Percentiles rank a stretch among this genome's conserved stretches.
These are phyloP conservation scores for Cercophora samala DNA, from an alignment of 495 filamentous ascomycete species.

Conservation along the genomic window DNA sequence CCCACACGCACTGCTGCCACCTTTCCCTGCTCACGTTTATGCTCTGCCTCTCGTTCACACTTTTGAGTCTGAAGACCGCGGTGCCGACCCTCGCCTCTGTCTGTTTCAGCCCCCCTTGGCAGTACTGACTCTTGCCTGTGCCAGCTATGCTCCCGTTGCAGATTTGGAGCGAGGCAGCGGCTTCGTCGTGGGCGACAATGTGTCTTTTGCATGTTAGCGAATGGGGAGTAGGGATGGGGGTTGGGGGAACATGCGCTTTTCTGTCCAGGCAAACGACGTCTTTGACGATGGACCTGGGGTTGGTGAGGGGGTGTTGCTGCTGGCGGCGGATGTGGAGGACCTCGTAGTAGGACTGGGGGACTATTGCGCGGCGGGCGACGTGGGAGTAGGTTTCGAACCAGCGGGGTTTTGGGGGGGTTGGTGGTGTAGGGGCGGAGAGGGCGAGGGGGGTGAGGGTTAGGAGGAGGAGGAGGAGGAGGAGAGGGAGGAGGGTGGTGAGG, in stretches of 20 bases:
- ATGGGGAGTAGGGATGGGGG: neutral
- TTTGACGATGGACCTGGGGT: slow-evolving; percentile 33
- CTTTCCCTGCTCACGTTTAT: slow-evolving; percentile 50
- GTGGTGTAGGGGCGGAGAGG: slow-evolving; percentile 19
- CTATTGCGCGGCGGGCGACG: slow-evolving; percentile 22
- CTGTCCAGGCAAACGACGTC: slow-evolving; percentile 37
- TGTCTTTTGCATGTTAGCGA: slow-evolving; percentile 29
- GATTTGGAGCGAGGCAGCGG: slow-evolving; percentile 52
- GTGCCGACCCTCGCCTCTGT: slow-evolving; percentile 45
- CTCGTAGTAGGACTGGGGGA: slow-evolving; percentile 34
- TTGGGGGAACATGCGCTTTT: slow-evolving; percentile 32
- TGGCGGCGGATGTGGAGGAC: slow-evolving; percentile 38
- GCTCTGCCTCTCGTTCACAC: slow-evolving; percentile 35
- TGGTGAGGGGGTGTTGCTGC: slow-evolving; percentile 30
- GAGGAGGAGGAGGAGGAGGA: slow-evolving; percentile 23
- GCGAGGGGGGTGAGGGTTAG: slow-evolving; percentile 13
- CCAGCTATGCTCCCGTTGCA: slow-evolving; percentile 50
- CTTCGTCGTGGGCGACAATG: slow-evolving; percentile 52
- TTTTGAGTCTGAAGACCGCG: slow-evolving; percentile 45
- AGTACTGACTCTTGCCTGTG: slow-evolving; percentile 37
- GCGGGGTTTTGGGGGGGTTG: neutral
- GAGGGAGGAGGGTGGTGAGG: slow-evolving; percentile 6
- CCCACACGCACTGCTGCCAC: slow-evolving; percentile 52
- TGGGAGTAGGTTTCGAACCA: slow-evolving; percentile 25
- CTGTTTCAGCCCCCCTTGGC: slow-evolving; percentile 36